Evolutionary conservation across 2,329 filamentous ascomycete species (phyloP), one percentile per base, ranked within the genome.

Genomic region (Bipolaris gigantea): DNA sequence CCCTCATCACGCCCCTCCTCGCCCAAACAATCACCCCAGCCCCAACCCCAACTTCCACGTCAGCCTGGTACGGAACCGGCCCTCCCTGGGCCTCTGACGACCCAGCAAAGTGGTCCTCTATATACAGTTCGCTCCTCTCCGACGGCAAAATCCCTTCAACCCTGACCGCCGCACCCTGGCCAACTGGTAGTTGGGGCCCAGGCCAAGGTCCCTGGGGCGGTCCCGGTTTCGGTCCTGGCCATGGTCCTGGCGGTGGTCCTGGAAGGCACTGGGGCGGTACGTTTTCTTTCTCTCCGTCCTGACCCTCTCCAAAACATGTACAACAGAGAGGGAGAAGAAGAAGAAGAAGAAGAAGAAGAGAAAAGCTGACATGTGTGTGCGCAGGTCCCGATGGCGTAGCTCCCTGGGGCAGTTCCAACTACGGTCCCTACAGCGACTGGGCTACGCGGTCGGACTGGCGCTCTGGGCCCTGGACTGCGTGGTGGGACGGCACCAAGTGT

Each of bases 401-500:
- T 1, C 67, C 68, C 8, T 70, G 61, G 51, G 72, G 72, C 18
- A 32, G 59, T 5, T 57, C 55, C 25, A 60, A 58, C 48, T 72
- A 52, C 51, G 70, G 70, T 1, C 67, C 67, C 0, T 73, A 62
- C 61, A 63, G 59, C 43, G 62, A 61, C 19, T 73, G 70, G 70
- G 53, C 59, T 5, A 71, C 68, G 1, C 55, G 55, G 5, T 60
- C 55, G 5, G 69, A 60, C 18, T 70, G 69, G 67, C 65, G 65
- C 27, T 57, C 47, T 8, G 69, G 55, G 2, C 66, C 71, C 0
- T 75, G 72, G 72, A 75, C 72, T 0, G 52, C 51, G 1, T 74
- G 72, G 72, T 75, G 71, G 71, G 71, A 54, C 16, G 69, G 66
- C 32, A 56, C 46, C 13, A 66, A 60, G 4, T 74, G 72, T 33